Base-by-base conservation (phyloP, 148 eudicot genomes). In the Limonium bicolor region DNA sequence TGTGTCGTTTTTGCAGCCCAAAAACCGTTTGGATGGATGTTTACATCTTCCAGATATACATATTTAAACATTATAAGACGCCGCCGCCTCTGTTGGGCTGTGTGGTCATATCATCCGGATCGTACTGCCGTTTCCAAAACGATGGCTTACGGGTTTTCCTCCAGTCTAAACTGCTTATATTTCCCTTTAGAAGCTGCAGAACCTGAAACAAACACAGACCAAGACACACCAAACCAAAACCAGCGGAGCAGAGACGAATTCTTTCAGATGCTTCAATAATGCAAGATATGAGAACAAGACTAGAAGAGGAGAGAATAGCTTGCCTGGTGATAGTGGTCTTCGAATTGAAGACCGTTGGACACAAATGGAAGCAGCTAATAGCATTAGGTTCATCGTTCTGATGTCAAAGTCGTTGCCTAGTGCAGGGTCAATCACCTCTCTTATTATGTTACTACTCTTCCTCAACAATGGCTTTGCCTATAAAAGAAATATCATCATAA, bases 131-230 rank as follows among this genome's bases (percentile, higher is more conserved):
- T 58, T 70, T 87, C 94, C 94, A 78, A 47, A 66, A 60, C 1
- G 94, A 64, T 1, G 80, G 60, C 48, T 63, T 76, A 42, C 67
- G 77, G 26, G 62, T 53, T 60, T 69, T 82, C 51, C 70, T 68
- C 51, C 69, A 40, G 31, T 82, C 96, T 36, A 82, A 43, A 60
- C 86, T 72, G 31, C 79, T 70, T 4, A 60, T 60, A 52, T 74
- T 70, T 32, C 96, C 94, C 67, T 73, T 79, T 2, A 87, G 68
- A 33, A 87, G 74, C 61, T 73, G 82, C 45, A 87, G 13, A 51
- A 73, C 69, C 94, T 86, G 81, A 46, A 0, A 6, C 1, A 41
- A 41, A 17, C 45, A 20, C n/a, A n/a, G n/a, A n/a, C n/a, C n/a
- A n/a, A n/a, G n/a, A n/a, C n/a, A n/a, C n/a, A n/a, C n/a, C n/a